A percentile compares a stretch with the other conserved stretches of the same genome.
Evolutionary conservation across 2,329 filamentous ascomycete species (phyloP).

Genomic region (Triangularia setosa): DNA sequence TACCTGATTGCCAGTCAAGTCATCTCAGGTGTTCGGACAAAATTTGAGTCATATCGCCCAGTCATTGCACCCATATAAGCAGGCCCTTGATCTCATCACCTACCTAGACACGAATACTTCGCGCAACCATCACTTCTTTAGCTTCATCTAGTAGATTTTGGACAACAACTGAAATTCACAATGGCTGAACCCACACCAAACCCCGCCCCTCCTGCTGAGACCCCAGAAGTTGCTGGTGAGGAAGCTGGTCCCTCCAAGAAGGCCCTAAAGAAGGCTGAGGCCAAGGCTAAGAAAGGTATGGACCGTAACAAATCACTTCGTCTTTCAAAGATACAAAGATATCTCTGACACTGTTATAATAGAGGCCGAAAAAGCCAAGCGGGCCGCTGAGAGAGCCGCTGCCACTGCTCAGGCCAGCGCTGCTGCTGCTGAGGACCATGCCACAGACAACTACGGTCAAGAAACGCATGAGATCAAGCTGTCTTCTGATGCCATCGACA

Average conservation of each 20-base stretch:
- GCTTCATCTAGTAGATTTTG: neutral
- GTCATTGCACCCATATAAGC: neutral
- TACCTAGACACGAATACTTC: neutral
- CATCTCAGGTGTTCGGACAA: neutral
- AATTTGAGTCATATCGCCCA: neutral
- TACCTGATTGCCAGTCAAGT: neutral
- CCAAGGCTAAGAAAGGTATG: conserved; percentile 44
- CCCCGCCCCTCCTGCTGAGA: conserved; percentile 16
- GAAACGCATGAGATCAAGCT: conserved; percentile 53
- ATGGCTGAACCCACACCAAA: neutral
- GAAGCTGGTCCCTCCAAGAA: conserved; percentile 63
- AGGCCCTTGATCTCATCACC: neutral
- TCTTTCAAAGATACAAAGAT: neutral
- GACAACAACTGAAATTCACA: neutral
- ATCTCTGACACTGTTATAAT: neutral
- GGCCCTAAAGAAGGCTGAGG: conserved; percentile 77
- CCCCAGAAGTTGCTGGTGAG: conserved; percentile 20
- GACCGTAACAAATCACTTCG: neutral
- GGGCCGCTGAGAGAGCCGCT: conserved; percentile 69
- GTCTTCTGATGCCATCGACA: conserved; percentile 45
- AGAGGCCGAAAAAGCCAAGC: conserved; percentile 72
- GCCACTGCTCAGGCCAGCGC: conserved; percentile 62
- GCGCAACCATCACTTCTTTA: neutral
- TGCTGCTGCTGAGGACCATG: conserved; percentile 58
- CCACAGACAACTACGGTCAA: conserved; percentile 76